Base-by-base conservation (phyloP, 208 protist genomes). In the Eutreptiella sp. region DNA sequence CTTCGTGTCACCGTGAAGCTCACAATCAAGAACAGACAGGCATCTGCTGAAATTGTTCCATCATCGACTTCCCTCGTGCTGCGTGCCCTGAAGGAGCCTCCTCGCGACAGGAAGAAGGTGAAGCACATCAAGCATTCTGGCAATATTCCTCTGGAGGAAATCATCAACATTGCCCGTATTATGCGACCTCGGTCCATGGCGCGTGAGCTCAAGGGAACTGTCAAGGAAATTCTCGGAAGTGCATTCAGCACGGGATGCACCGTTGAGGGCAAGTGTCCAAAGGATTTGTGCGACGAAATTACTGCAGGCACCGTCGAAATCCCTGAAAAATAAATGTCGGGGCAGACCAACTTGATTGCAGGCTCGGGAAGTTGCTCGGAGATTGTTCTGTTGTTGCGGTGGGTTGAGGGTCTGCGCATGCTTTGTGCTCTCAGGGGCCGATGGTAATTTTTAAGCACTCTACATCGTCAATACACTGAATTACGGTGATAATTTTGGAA, bases 51-150 rank as follows among this genome's bases (percentile, higher is more conserved):
- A 46, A 91, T 99, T 53, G 89, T 98, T 38, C 96, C 96, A 23
- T 92, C 90, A 32, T 19, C 60, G 1, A 85, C 96, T 19, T 88
- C 96, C 29, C 85, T 98, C 24, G 65, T 99, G 66, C 97, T 99
- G 72, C 85, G 90, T 66, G 96, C 96, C 23, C 88, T 99, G 41
- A 98, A 99, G 81, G 96, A 99, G 87, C 94, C 97, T 45, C 76
- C 83, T 58, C 90, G 95, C 72, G 96, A 99, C 77, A 89, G 95
- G 81, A 99, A 99, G 90, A 98, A 99, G 89, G 94, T 94, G 39
- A 98, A 97, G 92, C 97, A 98, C 84, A 87, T 99, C 73, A 96
- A 97, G 76, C 97, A 99, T 87, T 76, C 82, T 66, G 97, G 97
- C 75, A 96, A 97, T 85, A 86, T 99, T 66, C 53, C 92, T 34